Evolutionary conservation across 2,329 filamentous ascomycete genomes (phyloP), one percentile per base, ranked within the genome.

Genomic region (Epichloe typhina): DNA sequence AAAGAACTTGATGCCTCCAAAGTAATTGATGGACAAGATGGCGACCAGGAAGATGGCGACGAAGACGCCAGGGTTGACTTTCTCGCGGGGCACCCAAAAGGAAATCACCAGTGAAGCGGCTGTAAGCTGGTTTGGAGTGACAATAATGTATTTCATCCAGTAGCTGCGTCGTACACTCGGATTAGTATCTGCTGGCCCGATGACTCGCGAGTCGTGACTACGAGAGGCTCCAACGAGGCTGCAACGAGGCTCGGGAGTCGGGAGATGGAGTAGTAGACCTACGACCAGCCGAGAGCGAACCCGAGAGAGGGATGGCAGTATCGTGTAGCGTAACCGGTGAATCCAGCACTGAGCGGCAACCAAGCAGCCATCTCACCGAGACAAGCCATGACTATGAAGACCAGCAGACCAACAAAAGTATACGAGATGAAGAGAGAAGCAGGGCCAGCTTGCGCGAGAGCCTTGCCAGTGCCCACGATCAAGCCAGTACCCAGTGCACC

Each of bases 281-380:
- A 86, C 75, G 73, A 81, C 73, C 78, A 90, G 37, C 86, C 85
- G 12, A 90, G 75, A 51, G 84, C 78, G 64, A 93, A 93, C 50
- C 87, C 87, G 26, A 93, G 76, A 53, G 86, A 84, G 49, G 86
- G 86, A 59, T 93, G 86, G 60, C 82, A 84, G 70, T 88, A 93
- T 46, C 87, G 77, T 53, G 81, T 77, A 23, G 87, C 86, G 62
- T 90, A 93, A 60, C 85, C 85, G 54, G 86, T 86, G 67, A 93
- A 94, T 58, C 87, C 87, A 62, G 84, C 80, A 50, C 80, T 78
- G 59, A 89, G 74, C 47, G 87, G 87, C 36, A 93, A 67, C 84
- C 85, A 93, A 49, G 86, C 79, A 8, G 86, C 85, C 85, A 93
- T 93, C 66, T 91, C 86, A 55, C 86, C 87, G 4, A 93, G 78